These are phyloP conservation scores for Dissophora globulifera DNA, from an alignment of 192 early-diverging fungal genomes.

Conservation along the genomic window DNA sequence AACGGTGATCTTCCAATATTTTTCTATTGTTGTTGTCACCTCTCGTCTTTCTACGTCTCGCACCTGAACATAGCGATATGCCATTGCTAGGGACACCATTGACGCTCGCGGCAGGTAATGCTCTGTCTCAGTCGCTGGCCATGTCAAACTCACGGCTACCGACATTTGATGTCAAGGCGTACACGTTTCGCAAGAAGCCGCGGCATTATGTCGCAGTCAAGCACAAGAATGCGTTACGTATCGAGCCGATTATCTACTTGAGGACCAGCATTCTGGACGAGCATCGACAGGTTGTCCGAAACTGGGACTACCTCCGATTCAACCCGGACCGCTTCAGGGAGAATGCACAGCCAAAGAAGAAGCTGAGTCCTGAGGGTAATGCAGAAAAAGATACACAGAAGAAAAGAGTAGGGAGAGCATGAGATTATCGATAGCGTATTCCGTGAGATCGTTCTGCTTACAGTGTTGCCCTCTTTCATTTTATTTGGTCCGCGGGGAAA, in stretches of 20 bases:
- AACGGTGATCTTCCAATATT: too few relatives aligned
- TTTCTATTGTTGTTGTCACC: too few relatives aligned
- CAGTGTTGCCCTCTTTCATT: neutral
- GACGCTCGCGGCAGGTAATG: constrained; percentile 8
- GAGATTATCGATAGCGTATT: too few relatives aligned
- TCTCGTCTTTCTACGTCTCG: too few relatives aligned
- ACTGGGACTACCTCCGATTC: constrained; percentile 49
- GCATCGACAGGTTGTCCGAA: constrained; percentile 34
- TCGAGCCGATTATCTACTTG: constrained; percentile 50
- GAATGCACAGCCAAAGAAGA: constrained; percentile 51
- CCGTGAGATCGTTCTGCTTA: too few relatives aligned
- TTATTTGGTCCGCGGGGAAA: neutral
- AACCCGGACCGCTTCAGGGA: constrained; percentile 39
- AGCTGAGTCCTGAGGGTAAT: constrained; percentile 46
- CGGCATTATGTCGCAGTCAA: constrained; percentile 49
- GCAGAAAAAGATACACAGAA: neutral
- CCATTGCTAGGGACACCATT: constrained; percentile 20
- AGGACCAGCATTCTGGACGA: constrained; percentile 46
- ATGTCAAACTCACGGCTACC: constrained; percentile 15
- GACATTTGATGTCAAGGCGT: constrained; percentile 47
- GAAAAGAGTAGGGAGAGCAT: too few relatives aligned
- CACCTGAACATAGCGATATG: constrained; percentile 16
- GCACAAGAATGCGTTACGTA: constrained; percentile 47
- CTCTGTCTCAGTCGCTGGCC: constrained; percentile 5
- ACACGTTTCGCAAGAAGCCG: constrained; percentile 50